phyloP scores from a whole-genome alignment of 1,284 basidiomycete species.

The Peniophora sp. region DNA sequence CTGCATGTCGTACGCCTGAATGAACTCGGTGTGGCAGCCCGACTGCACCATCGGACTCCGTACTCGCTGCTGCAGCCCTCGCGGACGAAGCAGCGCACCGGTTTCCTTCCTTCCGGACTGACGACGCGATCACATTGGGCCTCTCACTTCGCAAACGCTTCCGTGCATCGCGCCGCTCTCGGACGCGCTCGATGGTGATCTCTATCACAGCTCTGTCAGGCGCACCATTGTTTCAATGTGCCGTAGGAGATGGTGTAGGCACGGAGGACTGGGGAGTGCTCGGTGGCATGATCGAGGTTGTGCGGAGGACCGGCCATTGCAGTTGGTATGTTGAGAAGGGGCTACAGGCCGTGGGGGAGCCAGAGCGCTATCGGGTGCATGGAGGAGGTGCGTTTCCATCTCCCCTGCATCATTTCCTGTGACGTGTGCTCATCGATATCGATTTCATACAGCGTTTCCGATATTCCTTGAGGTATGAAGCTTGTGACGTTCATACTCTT shows the following conservation, averaged over 20 bases:
- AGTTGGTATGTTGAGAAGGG: conserved; percentile 79
- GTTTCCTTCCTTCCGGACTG: conserved; percentile 64
- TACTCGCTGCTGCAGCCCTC: conserved; percentile 63
- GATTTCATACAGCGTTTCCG: conserved; percentile 54
- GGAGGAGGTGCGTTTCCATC: conserved; percentile 58
- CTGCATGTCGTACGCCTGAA: too few species aligned
- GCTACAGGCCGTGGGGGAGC: conserved; percentile 65
- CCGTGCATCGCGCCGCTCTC: conserved; percentile 59
- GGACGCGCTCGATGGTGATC: conserved; percentile 69
- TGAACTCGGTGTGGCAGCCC: conserved; percentile 25
- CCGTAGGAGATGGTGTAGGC: conserved; percentile 76
- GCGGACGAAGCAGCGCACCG: conserved; percentile 60
- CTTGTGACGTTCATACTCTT: conserved; percentile 2
- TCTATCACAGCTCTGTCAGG: conserved; percentile 72
- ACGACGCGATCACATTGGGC: conserved; percentile 73
- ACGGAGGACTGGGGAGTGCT: conserved; percentile 71
- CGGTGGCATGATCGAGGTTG: conserved; percentile 73
- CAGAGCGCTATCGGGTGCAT: conserved; percentile 52
- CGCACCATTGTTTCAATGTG: conserved; percentile 72
- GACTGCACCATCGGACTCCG: conserved; percentile 58
- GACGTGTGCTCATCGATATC: not conserved
- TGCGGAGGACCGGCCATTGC: conserved; percentile 73
- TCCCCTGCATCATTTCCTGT: not conserved
- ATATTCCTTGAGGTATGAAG: conserved; percentile 67
- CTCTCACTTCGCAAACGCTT: conserved; percentile 75